Evolutionary conservation across 208 protist species (phyloP), one percentile per base, ranked within the genome.

Genomic region (Leishmania lainsoni): DNA sequence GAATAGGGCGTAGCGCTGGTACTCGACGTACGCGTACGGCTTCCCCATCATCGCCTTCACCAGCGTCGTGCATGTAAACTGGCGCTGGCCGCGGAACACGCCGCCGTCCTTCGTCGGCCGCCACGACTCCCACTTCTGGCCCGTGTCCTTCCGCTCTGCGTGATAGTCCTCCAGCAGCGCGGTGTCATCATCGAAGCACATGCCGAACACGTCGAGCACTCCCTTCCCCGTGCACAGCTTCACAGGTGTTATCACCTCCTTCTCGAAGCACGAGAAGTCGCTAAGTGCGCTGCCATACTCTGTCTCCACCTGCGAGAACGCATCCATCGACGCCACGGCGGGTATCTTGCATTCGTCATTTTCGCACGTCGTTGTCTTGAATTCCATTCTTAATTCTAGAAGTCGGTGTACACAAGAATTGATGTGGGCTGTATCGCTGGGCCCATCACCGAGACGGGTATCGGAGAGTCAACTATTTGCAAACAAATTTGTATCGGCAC

Each of bases 231-330:
- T 71, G 3, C 87, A 88, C 74, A 94, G 68, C 76, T 80, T 76
- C 74, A 92, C 78, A 22, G 89, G 86, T 42, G 88, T 78, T 1
- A 93, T 88, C 45, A 92, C 75, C 76, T 93, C 85, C 59, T 87
- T 93, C 39, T 76, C 81, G 63, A 95, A 92, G 77, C 83, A 88
- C n/a, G 84, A 81, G 83, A 48, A 73, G 84, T 84, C 79, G 79
- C 90, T 93, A 10, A 95, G 74, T 20, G 84, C 87, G 2, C 76
- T 90, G 59, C 92, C 92, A 76, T 92, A 91, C 65, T 93, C 86
- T 17, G 89, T 95, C 42, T 75, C 82, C 14, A 94, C 86, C 72
- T 87, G 76, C 39, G 82, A 89, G 81, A 94, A 88, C 4, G 86
- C 91, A 12, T 92, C 81, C 68, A 94, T 42, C 56, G 88, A 86